Evolutionary conservation across 1,284 basidiomycete species (phyloP).

Genomic region (Naganishia cerealis): DNA sequence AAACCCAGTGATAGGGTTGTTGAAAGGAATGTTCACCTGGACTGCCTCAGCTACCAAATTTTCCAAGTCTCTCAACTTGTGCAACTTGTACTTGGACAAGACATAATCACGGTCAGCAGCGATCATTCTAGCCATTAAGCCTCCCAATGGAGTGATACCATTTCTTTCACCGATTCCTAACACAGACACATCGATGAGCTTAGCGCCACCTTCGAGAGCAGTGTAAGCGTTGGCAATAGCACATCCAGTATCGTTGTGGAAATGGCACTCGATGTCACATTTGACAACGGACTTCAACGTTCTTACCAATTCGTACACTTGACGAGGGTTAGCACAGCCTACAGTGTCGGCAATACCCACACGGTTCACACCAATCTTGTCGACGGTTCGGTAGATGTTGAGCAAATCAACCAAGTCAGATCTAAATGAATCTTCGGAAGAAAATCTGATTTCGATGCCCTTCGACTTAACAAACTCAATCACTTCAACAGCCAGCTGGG

Average conservation of each 20-base stretch:
- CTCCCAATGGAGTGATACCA: conserved; percentile 96
- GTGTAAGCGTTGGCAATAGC: conserved; percentile 99
- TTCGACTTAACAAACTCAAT: conserved; percentile 99
- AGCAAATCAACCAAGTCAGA: conserved; percentile 98
- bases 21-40: conserved; percentile 93
- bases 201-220: conserved; percentile 97
- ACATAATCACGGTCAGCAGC: conserved; percentile 96
- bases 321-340: conserved; percentile 96
- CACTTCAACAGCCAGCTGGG: conserved; percentile 94
- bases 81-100: conserved; percentile 98
- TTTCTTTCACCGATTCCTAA: conserved; percentile 99
- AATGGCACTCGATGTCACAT: conserved; percentile 96
- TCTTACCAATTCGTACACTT: conserved; percentile 97
- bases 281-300: conserved; percentile 91
- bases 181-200: conserved; percentile 90
- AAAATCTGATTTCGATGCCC: conserved; percentile 99
- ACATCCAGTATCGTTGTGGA: conserved; percentile 93
- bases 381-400: conserved; percentile 98
- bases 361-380: conserved; percentile 98
- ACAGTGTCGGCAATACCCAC: conserved; percentile 99
- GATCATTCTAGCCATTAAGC: conserved; percentile 87
- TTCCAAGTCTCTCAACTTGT: conserved; percentile 96
- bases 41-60: conserved; percentile 98
- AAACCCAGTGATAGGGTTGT: conserved; percentile 74
- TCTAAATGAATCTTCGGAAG: conserved; percentile 99